Evolutionary conservation across 805 yeast genomes (phyloP), one percentile per base, ranked within the genome.

Genomic region (Kodamaea restingae): DNA sequence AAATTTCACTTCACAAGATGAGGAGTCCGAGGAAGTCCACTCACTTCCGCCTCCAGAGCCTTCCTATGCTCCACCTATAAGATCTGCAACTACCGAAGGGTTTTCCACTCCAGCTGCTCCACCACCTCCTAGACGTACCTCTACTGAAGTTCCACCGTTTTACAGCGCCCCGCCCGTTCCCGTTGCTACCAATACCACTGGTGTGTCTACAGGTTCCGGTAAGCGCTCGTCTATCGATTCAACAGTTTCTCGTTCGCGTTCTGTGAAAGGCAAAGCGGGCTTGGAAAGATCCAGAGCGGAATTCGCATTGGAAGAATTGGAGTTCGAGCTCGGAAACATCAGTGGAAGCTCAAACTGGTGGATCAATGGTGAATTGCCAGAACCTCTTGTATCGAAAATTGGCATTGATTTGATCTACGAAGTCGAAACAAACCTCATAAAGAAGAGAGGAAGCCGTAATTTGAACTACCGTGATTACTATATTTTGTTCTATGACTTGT

Each of bases 401-500:
- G 74, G 75, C 2, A 66, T 58, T 30, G 84, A 80, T 15, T 54
- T 80, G 21, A 65, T 76, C 12, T 78, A 60, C 55, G 95, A 88
- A 56, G 73, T 79, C 15, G 95, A 88, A 41, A 75, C 77, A 18
- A 65, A 71, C 42, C 52, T 54, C 10, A 62, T 81, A 6, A 48
- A 48, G 10, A 84, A 83, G 51, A 75, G 95, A 48, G 76, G 77
- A 9, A 76, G 76, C 17, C 63, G 78, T 30, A 47, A 44, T 2
- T 61, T 73, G 5, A 61, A 69, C 4, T 67, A 75, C 45, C 70
- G 83, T 39, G 88, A 83, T 46, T 79, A 84, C 47, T 87, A 86
- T 54, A 68, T 88, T 10, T 60, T 88, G 29, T 81, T 79, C 58
- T 78, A 75, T 44, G 95, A 86, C 55, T 78, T 82, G 48, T 76